Conservation (phyloP, 1,284 basidiomycete species). For the Ustilago trichophora region DNA sequence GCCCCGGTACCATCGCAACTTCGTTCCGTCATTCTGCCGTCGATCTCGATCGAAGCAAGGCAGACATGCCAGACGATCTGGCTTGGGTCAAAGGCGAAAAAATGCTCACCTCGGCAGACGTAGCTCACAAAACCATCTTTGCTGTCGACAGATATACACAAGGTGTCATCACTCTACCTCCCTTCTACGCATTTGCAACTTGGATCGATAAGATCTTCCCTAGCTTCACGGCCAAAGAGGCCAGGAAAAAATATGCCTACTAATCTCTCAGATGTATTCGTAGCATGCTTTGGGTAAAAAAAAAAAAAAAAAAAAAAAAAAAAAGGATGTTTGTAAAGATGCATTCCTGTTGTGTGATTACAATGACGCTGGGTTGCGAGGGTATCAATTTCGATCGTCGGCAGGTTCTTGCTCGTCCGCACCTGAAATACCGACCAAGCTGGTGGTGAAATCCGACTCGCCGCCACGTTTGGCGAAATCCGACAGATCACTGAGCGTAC, state of each 20-base stretch:
- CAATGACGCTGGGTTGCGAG: too few relatives aligned
- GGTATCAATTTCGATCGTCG: slow-evolving; percentile 7
- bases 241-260: slow-evolving; percentile 43
- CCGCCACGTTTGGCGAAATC: slow-evolving; percentile 9
- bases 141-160: slow-evolving; percentile 43
- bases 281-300: not conserved
- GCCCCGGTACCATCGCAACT: slow-evolving; percentile 61
- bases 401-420: slow-evolving; percentile 24
- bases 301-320: not conserved
- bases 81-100: slow-evolving; percentile 46
- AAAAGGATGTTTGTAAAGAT: too few relatives aligned
- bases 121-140: slow-evolving; percentile 47
- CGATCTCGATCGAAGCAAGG: slow-evolving; percentile 30
- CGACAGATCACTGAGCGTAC: slow-evolving; percentile 42
- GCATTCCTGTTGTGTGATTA: not conserved
- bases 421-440: slow-evolving; percentile 19
- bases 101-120: slow-evolving; percentile 40
- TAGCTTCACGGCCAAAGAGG: slow-evolving; percentile 21
- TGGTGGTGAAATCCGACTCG: slow-evolving; percentile 17
- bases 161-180: slow-evolving; percentile 42
- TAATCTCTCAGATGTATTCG: not conserved
- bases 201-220: slow-evolving; percentile 40
- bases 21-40: slow-evolving; percentile 59
- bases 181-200: slow-evolving; percentile 43
- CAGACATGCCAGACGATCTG: slow-evolving; percentile 35